These are phyloP conservation scores for Eurotiales sp. DNA, from an alignment of 2,329 filamentous ascomycete genomes.

Conservation along the genomic window DNA sequence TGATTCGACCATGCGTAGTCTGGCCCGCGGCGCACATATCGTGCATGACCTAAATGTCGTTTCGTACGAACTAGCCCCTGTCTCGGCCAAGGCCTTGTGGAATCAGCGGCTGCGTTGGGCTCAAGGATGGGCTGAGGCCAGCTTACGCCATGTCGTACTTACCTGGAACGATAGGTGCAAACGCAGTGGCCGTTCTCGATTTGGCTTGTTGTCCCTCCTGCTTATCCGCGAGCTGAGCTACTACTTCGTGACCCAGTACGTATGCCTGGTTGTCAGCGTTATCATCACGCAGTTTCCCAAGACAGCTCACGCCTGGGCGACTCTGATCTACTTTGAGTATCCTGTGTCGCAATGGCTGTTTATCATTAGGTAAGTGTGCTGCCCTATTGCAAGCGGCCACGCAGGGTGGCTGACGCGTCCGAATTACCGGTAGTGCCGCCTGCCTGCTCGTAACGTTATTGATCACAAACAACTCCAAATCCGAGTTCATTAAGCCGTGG, in stretches of 20 bases:
- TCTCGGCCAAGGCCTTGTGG: conserved; percentile 43
- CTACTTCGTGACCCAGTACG: conserved; percentile 49
- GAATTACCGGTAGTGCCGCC: conserved; percentile 28
- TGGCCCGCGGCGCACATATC: conserved; percentile 40
- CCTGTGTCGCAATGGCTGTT: conserved; percentile 47
- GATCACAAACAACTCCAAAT: conserved; percentile 44
- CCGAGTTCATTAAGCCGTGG: conserved; percentile 41
- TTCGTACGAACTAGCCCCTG: conserved; percentile 49
- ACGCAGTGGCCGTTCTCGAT: conserved; percentile 34
- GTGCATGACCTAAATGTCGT: conserved; percentile 49
- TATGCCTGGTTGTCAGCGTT: conserved; percentile 45
- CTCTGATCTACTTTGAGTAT: conserved; percentile 48
- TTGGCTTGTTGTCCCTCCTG: conserved; percentile 45
- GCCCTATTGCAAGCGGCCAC: no score
- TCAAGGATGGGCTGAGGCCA: conserved; percentile 50
- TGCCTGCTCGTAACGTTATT: conserved; percentile 44
- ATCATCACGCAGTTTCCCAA: conserved; percentile 44
- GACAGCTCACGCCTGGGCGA: conserved; percentile 33
- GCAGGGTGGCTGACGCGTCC: neutral
- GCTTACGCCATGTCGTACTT: conserved; percentile 40
- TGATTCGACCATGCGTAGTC: conserved; percentile 46
- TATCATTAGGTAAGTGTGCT: conserved; percentile 34
- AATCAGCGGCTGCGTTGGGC: conserved; percentile 49
- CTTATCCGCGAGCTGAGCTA: conserved; percentile 46
- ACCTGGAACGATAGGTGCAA: conserved; percentile 34